A percentile compares a stretch with the other conserved stretches of the same genome.
Evolutionary conservation across 352 stramenopile species (phyloP).

Genomic region (Pythium phragmitis): DNA sequence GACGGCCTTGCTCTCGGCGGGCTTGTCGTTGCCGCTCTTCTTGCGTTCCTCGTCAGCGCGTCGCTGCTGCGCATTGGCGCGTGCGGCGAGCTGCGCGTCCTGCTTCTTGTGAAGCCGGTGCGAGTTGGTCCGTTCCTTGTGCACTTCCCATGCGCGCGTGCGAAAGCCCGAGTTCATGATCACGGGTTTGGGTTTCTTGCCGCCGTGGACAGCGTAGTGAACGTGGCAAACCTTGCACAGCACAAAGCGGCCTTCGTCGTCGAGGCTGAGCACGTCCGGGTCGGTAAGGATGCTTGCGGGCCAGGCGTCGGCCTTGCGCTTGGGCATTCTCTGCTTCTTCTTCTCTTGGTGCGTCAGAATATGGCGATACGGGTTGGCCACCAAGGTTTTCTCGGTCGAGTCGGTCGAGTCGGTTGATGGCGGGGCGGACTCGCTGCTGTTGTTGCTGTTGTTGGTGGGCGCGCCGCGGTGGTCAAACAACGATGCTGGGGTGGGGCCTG

Average conservation of each 20-base stretch:
- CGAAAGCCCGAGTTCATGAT: constrained; percentile 86
- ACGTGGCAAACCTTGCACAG: constrained; percentile 83
- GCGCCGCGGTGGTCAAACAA: constrained; percentile 6
- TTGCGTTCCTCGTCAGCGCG: constrained; percentile 28
- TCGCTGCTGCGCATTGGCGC: background rate
- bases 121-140: constrained; percentile 81
- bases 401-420: constrained; percentile 17
- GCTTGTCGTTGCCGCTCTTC: constrained; percentile 6
- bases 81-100: constrained; percentile 14
- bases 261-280: constrained; percentile 72
- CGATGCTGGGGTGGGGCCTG: constrained; percentile 7
- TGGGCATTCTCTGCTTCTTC: constrained; percentile 56
- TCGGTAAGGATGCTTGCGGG: constrained; percentile 64
- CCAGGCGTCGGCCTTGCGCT: constrained; percentile 79
- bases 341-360: constrained; percentile 41
- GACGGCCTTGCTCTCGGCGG: background rate
- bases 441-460: too few relatives aligned
- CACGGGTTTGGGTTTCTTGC: constrained; percentile 79
- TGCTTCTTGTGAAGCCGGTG: constrained; percentile 72
- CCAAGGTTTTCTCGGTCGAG: constrained; percentile 4
- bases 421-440: constrained; percentile 8
- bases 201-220: constrained; percentile 76
- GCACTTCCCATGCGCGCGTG: constrained; percentile 74
- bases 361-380: constrained; percentile 20
- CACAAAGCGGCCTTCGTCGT: constrained; percentile 76